phyloP scores from a whole-genome alignment of 1,284 basidiomycete species.

The Cutaneotrichosporon cutaneum region DNA sequence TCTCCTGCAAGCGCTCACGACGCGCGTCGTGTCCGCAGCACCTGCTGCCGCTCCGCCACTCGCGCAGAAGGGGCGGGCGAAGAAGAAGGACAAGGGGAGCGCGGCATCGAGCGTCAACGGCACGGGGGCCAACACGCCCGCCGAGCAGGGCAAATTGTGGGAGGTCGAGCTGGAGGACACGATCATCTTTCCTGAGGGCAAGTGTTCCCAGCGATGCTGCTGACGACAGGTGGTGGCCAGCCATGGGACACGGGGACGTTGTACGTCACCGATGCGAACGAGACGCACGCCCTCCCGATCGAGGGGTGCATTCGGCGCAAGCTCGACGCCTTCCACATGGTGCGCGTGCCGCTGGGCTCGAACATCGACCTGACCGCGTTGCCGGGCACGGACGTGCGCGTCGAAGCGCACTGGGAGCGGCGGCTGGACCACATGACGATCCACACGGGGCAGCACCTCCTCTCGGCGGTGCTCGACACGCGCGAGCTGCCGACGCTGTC shows the following conservation, averaged over 20 bases:
- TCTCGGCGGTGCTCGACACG: slow-evolving; percentile 75
- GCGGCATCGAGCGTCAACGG: slow-evolving; percentile 13
- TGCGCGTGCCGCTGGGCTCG: slow-evolving; percentile 53
- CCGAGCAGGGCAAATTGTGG: slow-evolving; percentile 38
- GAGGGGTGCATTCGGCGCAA: slow-evolving; percentile 68
- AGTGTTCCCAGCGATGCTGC: slow-evolving; percentile 3
- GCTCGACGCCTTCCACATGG: slow-evolving; percentile 74
- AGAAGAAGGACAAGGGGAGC: slow-evolving; percentile 33
- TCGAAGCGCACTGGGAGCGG: slow-evolving; percentile 65
- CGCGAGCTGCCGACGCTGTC: slow-evolving; percentile 73
- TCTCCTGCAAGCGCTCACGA: slow-evolving; percentile 39
- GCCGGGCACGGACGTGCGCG: slow-evolving; percentile 59
- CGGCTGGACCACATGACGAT: slow-evolving; percentile 80
- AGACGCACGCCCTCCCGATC: slow-evolving; percentile 61
- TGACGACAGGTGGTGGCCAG: slow-evolving; percentile 68
- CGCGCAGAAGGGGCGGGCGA: slow-evolving; percentile 40
- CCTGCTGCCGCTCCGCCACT: slow-evolving; percentile 35
- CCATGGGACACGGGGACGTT: slow-evolving; percentile 73
- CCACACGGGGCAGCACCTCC: slow-evolving; percentile 78
- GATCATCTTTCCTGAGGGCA: slow-evolving; percentile 76
- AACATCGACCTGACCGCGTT: slow-evolving; percentile 52
- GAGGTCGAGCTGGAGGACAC: slow-evolving; percentile 72
- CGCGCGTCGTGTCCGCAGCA: slow-evolving; percentile 32
- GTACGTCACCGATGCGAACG: slow-evolving; percentile 41
- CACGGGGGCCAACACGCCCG: slow-evolving; percentile 13